Percentiles rank a stretch among this genome's conserved stretches.
These are phyloP conservation scores for Prunus mume DNA, from an alignment of 306 rosid genomes.

Conservation along the genomic window DNA sequence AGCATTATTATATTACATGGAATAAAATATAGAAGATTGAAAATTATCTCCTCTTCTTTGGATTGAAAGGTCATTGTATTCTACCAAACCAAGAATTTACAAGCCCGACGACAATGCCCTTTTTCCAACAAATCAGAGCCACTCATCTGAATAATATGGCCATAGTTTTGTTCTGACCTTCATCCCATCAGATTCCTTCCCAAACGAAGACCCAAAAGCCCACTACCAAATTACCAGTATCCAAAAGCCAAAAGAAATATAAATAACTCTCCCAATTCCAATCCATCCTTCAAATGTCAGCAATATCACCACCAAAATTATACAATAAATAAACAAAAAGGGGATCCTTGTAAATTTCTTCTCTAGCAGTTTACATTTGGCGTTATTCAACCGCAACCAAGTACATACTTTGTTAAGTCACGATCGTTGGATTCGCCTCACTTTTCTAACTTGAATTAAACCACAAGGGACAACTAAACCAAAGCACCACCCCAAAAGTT, in stretches of 20 bases:
- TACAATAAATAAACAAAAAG: background rate
- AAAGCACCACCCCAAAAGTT: background rate
- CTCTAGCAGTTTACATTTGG: background rate
- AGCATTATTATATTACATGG: too few relatives aligned
- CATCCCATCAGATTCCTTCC: background rate
- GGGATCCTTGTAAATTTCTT: background rate
- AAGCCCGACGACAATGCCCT: background rate
- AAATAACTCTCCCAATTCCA: background rate
- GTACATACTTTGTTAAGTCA: background rate
- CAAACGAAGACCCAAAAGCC: background rate
- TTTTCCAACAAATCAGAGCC: background rate
- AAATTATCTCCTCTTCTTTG: background rate
- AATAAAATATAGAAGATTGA: background rate
- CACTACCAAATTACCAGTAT: background rate
- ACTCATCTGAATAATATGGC: background rate
- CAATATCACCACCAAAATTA: background rate
- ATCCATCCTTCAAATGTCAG: background rate
- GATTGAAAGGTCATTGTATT: background rate
- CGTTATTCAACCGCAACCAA: background rate
- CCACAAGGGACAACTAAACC: background rate
- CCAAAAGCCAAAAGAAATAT: background rate
- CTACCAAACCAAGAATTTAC: background rate
- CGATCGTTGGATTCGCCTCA: background rate
- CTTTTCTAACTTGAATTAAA: background rate
- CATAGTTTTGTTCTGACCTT: background rate